phyloP scores from a whole-genome alignment of 805 yeast species.

The Helenozyma rhizophorensis region DNA sequence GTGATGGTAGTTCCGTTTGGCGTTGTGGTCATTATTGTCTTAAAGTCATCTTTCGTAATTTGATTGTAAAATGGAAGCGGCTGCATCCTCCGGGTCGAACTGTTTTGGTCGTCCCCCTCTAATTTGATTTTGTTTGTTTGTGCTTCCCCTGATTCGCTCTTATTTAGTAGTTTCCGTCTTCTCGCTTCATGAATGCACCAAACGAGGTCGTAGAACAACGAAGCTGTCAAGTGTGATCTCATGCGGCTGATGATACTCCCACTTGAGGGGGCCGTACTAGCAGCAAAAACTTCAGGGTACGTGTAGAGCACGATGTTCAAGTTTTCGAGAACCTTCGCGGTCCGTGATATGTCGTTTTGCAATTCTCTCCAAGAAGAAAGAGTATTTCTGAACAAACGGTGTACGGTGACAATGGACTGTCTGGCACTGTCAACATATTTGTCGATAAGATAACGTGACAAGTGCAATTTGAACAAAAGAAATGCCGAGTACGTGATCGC shows the following conservation, averaged over 20 bases:
- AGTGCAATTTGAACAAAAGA: constrained; percentile 72
- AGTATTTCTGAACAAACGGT: constrained; percentile 80
- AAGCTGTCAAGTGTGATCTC: constrained; percentile 90
- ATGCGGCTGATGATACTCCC: constrained; percentile 69
- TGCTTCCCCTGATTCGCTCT: constrained; percentile 13
- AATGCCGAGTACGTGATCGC: constrained; percentile 79
- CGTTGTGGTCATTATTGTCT: constrained; percentile 77
- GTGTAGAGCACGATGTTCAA: constrained; percentile 82
- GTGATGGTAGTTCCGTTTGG: constrained; percentile 93
- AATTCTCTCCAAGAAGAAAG: constrained; percentile 88
- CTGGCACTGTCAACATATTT: constrained; percentile 83
- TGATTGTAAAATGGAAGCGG: constrained; percentile 91
- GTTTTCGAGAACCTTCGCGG: constrained; percentile 87
- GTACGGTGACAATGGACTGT: constrained; percentile 90
- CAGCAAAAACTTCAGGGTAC: constrained; percentile 74
- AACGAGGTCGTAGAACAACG: constrained; percentile 84
- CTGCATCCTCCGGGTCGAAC: constrained; percentile 37
- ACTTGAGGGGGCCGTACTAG: constrained; percentile 15
- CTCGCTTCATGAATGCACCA: constrained; percentile 96
- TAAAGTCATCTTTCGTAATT: constrained; percentile 83
- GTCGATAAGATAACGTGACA: constrained; percentile 68
- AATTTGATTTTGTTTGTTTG: constrained; percentile 4
- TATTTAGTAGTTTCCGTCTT: constrained; percentile 49
- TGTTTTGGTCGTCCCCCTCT: constrained; percentile 3
- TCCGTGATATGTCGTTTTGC: constrained; percentile 84